Conservation (phyloP, 2,329 filamentous ascomycete species). For the Geosmithia putterillii region DNA sequence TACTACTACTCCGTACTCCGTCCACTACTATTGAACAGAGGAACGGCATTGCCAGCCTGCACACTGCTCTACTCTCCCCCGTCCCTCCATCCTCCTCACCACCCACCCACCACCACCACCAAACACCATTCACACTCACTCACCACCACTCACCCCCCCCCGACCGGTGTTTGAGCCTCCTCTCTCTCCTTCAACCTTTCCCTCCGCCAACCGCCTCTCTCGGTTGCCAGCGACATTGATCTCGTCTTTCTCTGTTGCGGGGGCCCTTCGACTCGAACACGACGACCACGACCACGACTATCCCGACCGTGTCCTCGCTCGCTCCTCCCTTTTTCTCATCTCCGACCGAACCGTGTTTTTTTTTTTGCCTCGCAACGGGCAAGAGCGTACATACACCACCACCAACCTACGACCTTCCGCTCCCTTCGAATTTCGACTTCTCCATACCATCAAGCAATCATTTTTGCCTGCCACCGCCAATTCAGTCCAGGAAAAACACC, state of each 20-base stretch:
- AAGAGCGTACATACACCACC: too few relatives aligned
- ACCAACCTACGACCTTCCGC: too few relatives aligned
- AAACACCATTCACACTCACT: background rate
- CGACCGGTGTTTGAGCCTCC: background rate
- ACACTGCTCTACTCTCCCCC: too few relatives aligned
- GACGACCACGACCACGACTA: background rate
- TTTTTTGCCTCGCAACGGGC: background rate
- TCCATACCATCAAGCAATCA: too few relatives aligned
- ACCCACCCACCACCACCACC: background rate
- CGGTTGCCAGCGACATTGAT: background rate
- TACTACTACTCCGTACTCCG: too few relatives aligned
- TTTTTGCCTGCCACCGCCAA: background rate
- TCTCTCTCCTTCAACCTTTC: background rate
- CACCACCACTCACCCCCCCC: background rate
- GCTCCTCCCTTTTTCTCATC: background rate
- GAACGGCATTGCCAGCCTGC: too few relatives aligned
- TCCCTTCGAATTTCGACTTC: too few relatives aligned
- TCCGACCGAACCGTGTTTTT: background rate
- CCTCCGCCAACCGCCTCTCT: background rate
- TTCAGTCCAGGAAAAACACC: background rate
- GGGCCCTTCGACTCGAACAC: background rate
- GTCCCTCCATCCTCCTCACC: too few relatives aligned
- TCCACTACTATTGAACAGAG: too few relatives aligned
- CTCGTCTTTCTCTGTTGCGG: background rate
- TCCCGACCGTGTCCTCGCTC: background rate